A percentile compares a stretch with the other conserved stretches of the same genome.
phyloP scores from a whole-genome alignment of 192 early-diverging fungal genomes.

The Umbelopsis sp. region DNA sequence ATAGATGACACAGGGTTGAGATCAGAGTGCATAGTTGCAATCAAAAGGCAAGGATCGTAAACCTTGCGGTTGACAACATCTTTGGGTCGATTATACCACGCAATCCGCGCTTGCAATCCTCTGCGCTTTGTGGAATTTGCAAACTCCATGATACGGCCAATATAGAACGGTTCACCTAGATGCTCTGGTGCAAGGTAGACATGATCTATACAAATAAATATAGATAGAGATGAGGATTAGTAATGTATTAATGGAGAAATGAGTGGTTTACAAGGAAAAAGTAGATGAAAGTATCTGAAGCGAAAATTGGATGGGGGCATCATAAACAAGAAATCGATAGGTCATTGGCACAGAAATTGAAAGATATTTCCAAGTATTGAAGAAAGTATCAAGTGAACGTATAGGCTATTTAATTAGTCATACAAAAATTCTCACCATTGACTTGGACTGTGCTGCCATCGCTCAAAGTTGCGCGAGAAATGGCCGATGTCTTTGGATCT shows the following conservation, averaged over 20 bases:
- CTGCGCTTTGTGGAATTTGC: conserved; percentile 53
- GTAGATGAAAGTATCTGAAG: too few species aligned
- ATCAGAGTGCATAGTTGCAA: conserved; percentile 90
- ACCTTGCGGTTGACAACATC: conserved; percentile 69
- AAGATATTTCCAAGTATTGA: neutral
- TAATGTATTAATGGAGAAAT: neutral
- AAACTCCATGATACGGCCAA: conserved; percentile 84
- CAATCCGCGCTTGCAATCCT: conserved; percentile 61
- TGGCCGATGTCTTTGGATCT: conserved; percentile 13
- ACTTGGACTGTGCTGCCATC: conserved; percentile 28
- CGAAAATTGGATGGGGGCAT: neutral
- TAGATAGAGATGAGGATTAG: neutral
- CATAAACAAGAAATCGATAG: conserved; percentile 7
- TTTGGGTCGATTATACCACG: conserved; percentile 75
- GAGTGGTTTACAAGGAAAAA: neutral
- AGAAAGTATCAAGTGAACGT: neutral
- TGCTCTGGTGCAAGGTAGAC: conserved; percentile 76
- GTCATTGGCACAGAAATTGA: conserved; percentile 1
- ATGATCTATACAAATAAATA: conserved; percentile 57
- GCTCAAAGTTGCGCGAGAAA: conserved; percentile 19
- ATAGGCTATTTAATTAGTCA: neutral
- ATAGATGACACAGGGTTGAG: conserved; percentile 81
- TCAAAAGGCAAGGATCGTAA: conserved; percentile 71
- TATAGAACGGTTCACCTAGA: conserved; percentile 73
- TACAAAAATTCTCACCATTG: conserved; percentile 23